Evolutionary conservation across 192 early-diverging fungal genomes (phyloP).

Genomic region (Irineochytrium annulatum): DNA sequence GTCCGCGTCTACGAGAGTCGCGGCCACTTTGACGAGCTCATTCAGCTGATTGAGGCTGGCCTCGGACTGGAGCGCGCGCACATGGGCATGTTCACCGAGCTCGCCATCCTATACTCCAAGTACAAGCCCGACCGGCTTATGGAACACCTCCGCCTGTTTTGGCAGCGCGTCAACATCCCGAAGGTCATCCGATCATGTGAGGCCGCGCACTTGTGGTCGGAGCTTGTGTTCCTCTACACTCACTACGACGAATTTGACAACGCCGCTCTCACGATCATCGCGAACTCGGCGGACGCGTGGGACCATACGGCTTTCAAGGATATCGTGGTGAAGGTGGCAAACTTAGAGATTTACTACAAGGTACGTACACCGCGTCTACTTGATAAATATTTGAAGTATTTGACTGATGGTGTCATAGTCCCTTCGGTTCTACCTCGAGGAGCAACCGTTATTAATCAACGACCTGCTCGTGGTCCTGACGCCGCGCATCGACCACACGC

Average conservation of each 20-base stretch:
- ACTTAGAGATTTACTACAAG: conserved; percentile 98
- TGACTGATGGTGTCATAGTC: conserved; percentile 43
- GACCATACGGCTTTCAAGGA: conserved; percentile 97
- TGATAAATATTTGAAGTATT: background rate
- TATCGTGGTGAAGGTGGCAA: conserved; percentile 93
- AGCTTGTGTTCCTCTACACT: conserved; percentile 96
- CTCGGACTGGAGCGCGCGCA: conserved; percentile 96
- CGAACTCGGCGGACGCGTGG: conserved; percentile 91
- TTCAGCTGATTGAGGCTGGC: conserved; percentile 86
- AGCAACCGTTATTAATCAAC: conserved; percentile 91
- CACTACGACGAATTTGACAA: conserved; percentile 99
- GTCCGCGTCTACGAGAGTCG: conserved; percentile 81
- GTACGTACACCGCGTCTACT: too few relatives aligned
- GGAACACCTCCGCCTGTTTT: conserved; percentile 97
- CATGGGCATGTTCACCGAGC: conserved; percentile 99
- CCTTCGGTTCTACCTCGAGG: conserved; percentile 90
- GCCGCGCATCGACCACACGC: conserved; percentile 91
- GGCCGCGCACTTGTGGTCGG: conserved; percentile 90
- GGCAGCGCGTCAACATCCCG: conserved; percentile 97
- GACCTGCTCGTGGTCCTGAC: conserved; percentile 87
- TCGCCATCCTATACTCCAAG: conserved; percentile 96
- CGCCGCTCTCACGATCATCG: conserved; percentile 92
- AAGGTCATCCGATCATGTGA: conserved; percentile 97
- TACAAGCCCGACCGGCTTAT: conserved; percentile 92
- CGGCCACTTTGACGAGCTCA: conserved; percentile 90